A percentile compares a stretch with the other conserved stretches of the same genome.
These are phyloP conservation scores for Diplodia intermedia DNA, from an alignment of 2,329 filamentous ascomycete species.

Conservation along the genomic window DNA sequence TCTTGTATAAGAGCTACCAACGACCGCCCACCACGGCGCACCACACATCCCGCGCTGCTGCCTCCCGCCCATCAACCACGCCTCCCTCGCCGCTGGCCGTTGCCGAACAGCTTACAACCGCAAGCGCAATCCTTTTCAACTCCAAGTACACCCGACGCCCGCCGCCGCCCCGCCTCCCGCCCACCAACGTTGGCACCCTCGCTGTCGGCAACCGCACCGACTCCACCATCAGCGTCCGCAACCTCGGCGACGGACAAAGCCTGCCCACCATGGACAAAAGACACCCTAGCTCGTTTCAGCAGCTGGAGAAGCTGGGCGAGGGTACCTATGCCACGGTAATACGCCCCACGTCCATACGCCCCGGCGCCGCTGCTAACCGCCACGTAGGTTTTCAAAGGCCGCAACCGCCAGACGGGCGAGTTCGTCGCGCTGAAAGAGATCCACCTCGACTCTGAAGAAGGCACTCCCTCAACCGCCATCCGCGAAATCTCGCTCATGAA, in stretches of 20 bases:
- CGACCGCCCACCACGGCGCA: slow-evolving; percentile 33
- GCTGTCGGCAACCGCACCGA: slow-evolving; percentile 56
- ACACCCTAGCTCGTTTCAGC: slow-evolving; percentile 97
- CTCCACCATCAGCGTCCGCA: slow-evolving; percentile 59
- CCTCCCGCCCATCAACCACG: slow-evolving; percentile 38
- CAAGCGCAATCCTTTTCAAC: slow-evolving; percentile 59
- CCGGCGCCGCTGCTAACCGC: slow-evolving; percentile 37
- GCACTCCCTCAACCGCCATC: slow-evolving; percentile 95
- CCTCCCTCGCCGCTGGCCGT: slow-evolving; percentile 49
- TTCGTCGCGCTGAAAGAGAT: slow-evolving; percentile 98
- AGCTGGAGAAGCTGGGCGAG: slow-evolving; percentile 97
- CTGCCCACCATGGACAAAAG: slow-evolving; percentile 80
- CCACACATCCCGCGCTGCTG: slow-evolving; percentile 33
- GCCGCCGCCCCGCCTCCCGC: slow-evolving; percentile 54
- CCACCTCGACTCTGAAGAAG: slow-evolving; percentile 97
- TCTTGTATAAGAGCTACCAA: slow-evolving; percentile 27
- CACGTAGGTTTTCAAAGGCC: slow-evolving; percentile 91
- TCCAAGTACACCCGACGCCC: slow-evolving; percentile 55
- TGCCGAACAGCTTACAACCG: slow-evolving; percentile 56
- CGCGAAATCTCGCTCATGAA: slow-evolving; percentile 99
- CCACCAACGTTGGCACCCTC: slow-evolving; percentile 58
- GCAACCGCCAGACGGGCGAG: slow-evolving; percentile 95
- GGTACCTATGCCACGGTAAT: slow-evolving; percentile 96
- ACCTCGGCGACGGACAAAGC: slow-evolving; percentile 53
- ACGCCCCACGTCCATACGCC: slow-evolving; percentile 36